A percentile compares a stretch with the other conserved stretches of the same genome.
phyloP scores from a whole-genome alignment of 2,329 filamentous ascomycete species.

The Fusarium luffae region DNA sequence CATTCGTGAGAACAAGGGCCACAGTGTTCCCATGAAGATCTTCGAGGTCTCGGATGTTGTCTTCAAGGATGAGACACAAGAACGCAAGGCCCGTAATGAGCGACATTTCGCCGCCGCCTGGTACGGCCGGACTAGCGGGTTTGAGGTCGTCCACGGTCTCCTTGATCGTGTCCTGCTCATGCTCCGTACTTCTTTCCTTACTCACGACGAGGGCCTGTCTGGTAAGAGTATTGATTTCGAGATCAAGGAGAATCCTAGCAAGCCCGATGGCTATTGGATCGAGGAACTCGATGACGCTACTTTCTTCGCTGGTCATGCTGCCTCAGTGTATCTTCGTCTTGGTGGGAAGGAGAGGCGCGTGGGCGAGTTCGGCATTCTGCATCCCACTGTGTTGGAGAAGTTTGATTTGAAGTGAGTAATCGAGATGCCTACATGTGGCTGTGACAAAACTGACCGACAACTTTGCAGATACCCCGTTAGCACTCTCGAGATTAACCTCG shows the following conservation, averaged over 20 bases:
- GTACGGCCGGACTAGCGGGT: constrained; percentile 93
- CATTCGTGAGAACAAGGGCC: constrained; percentile 90
- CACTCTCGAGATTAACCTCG: constrained; percentile 92
- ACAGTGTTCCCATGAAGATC: constrained; percentile 88
- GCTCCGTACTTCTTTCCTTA: constrained; percentile 85
- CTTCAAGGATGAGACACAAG: constrained; percentile 83
- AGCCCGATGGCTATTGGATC: constrained; percentile 88
- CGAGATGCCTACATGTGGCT: not conserved
- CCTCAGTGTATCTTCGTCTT: constrained; percentile 82
- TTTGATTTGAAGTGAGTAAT: constrained; percentile 82
- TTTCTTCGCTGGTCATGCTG: constrained; percentile 91
- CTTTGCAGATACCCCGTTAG: constrained; percentile 82
- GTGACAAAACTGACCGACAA: constrained; percentile 35
- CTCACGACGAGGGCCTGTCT: constrained; percentile 74
- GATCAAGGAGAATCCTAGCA: constrained; percentile 63
- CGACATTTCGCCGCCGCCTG: constrained; percentile 95
- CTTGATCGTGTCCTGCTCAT: constrained; percentile 92
- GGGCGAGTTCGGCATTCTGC: constrained; percentile 92
- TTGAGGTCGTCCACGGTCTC: constrained; percentile 94
- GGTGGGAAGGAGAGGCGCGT: constrained; percentile 79
- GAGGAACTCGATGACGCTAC: constrained; percentile 91
- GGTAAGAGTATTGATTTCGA: constrained; percentile 64
- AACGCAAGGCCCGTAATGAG: constrained; percentile 92
- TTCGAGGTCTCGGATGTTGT: constrained; percentile 93
- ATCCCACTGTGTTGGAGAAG: constrained; percentile 92